Conservation (phyloP, 225 moss, liverwort and hornwort species). For the Asterella californica region DNA sequence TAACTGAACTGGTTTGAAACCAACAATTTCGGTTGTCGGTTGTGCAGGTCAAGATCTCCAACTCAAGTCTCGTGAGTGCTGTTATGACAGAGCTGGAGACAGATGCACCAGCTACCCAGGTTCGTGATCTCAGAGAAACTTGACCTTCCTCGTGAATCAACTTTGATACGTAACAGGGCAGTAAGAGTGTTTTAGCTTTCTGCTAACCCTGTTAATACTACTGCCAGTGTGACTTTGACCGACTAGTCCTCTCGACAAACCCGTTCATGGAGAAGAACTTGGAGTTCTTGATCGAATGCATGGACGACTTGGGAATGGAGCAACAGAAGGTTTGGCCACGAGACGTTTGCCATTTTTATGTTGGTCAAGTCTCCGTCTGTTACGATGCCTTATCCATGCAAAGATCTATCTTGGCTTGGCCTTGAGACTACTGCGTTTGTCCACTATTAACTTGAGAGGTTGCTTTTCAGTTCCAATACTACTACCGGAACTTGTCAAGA, state of each 20-base stretch:
- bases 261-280: constrained; percentile 94
- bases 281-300: constrained; percentile 96
- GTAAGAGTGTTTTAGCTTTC: neutral
- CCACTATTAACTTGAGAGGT: neutral
- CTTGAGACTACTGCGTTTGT: neutral
- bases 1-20: neutral
- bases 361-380: neutral
- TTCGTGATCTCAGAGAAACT: constrained; percentile 18
- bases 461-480: constrained; percentile 77
- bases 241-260: constrained; percentile 84
- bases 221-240: constrained; percentile 87
- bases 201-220: neutral
- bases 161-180: neutral
- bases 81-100: constrained; percentile 94
- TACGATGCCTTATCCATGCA: neutral
- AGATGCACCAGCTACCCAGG: constrained; percentile 89
- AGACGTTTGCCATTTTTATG: no score
- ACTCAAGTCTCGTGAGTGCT: constrained; percentile 86
- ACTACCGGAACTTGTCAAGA: constrained; percentile 85
- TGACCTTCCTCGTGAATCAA: no score
- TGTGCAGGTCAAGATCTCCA: constrained; percentile 92
- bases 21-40: neutral
- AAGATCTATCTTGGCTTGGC: neutral
- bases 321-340: constrained; percentile 65
- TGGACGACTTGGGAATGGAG: constrained; percentile 99